phyloP scores from a whole-genome alignment of 352 stramenopile species.

The Vaucheria bursata region DNA sequence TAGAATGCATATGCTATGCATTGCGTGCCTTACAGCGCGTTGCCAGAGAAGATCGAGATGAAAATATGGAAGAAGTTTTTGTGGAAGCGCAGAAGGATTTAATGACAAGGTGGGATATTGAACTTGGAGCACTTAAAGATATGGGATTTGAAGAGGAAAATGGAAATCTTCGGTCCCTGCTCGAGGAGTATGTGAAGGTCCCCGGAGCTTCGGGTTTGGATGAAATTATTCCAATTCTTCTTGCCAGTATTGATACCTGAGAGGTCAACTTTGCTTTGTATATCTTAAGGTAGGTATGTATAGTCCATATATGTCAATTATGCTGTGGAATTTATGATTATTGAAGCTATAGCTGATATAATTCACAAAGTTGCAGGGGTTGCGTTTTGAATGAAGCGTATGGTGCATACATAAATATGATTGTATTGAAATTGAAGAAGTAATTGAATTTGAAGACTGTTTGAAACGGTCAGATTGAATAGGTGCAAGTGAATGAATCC shows the following conservation, averaged over 20 bases:
- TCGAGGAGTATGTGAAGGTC: background rate
- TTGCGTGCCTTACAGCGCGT: background rate
- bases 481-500: no score
- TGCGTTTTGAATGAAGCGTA: background rate
- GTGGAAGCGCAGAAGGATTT: background rate
- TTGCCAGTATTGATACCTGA: background rate
- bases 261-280: background rate
- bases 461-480: no score
- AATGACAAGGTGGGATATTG: background rate
- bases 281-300: background rate
- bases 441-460: no score
- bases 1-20: background rate
- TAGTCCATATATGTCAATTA: background rate
- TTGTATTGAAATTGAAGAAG: no score
- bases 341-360: background rate
- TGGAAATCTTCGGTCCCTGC: background rate
- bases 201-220: background rate
- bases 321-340: background rate
- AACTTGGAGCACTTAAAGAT: background rate
- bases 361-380: background rate
- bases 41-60: background rate
- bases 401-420: background rate
- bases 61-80: background rate
- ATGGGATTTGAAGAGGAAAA: background rate
- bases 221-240: background rate